These are phyloP conservation scores for Camellia granthamiana DNA, from an alignment of 148 eudicot genomes.

Conservation along the genomic window DNA sequence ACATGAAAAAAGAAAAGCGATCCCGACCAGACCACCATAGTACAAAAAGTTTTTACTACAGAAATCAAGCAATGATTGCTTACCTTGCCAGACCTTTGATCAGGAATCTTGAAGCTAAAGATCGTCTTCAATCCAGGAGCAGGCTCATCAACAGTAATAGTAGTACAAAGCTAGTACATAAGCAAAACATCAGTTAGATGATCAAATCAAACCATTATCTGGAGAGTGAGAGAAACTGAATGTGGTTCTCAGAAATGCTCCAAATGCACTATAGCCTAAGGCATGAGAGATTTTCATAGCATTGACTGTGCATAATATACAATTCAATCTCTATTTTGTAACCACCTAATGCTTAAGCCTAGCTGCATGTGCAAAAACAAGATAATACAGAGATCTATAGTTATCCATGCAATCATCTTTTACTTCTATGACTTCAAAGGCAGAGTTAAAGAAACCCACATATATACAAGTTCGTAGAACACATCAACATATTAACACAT, in stretches of 20 bases:
- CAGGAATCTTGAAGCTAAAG: slow-evolving; percentile 64
- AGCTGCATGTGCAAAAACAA: no score
- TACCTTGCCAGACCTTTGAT: slow-evolving; percentile 80
- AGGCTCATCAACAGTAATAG: slow-evolving; percentile 62
- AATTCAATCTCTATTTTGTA: background rate
- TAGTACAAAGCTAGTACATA: slow-evolving; percentile 51
- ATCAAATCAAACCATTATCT: background rate
- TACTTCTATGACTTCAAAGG: no score
- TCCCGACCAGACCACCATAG: background rate
- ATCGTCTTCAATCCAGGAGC: slow-evolving; percentile 76
- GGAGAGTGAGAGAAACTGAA: background rate
- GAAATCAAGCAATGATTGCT: slow-evolving; percentile 11
- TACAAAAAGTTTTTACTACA: background rate
- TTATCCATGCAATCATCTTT: no score
- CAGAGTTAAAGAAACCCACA: no score
- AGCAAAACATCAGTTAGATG: slow-evolving; percentile 4
- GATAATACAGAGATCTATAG: no score
- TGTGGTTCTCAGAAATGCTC: background rate
- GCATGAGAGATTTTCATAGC: background rate
- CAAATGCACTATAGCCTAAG: background rate
- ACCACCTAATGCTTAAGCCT: background rate
- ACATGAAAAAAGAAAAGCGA: slow-evolving; percentile 1
- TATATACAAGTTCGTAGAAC: background rate
- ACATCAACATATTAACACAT: background rate
- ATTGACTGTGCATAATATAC: no score